Evolutionary conservation across 495 filamentous ascomycete species (phyloP).

Genomic region (Daldinia grandis): DNA sequence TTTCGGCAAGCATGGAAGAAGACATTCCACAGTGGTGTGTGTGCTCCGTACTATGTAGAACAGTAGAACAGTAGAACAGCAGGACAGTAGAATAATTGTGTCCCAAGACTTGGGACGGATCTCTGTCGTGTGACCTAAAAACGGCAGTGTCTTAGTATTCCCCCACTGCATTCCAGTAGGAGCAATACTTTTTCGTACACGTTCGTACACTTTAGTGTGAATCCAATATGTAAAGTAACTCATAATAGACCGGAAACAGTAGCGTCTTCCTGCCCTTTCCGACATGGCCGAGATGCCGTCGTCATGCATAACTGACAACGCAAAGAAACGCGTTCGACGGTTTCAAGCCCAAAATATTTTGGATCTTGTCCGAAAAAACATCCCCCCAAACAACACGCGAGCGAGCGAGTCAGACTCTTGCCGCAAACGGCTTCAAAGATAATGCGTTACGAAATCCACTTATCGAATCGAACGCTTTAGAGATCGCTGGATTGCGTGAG

Average conservation of each 20-base stretch:
- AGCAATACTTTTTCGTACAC: not conserved
- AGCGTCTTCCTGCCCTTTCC: conserved; percentile 27
- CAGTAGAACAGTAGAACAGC: conserved; percentile 2
- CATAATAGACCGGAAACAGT: conserved; percentile 31
- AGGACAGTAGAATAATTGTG: not conserved
- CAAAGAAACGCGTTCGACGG: conserved; percentile 35
- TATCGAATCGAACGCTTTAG: conserved; percentile 20
- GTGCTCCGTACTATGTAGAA: conserved; percentile 22
- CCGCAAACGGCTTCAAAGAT: conserved; percentile 19
- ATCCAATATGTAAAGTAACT: not conserved
- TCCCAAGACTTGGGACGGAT: conserved; percentile 16
- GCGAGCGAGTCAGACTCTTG: conserved; percentile 25
- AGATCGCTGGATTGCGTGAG: not conserved
- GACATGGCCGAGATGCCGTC: conserved; percentile 29
- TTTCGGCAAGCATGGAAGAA: conserved; percentile 44
- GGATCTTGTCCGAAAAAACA: conserved; percentile 23
- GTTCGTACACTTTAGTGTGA: not conserved
- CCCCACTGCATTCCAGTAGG: conserved; percentile 31
- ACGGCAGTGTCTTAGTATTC: conserved; percentile 29
- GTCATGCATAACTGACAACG: conserved; percentile 37
- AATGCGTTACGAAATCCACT: conserved; percentile 10
- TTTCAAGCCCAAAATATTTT: conserved; percentile 35
- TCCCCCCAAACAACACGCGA: conserved; percentile 26
- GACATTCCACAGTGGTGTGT: conserved; percentile 32
- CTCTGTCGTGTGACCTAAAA: conserved; percentile 41